A percentile compares a stretch with the other conserved stretches of the same genome.
Conservation (phyloP, 208 protist genomes). For the Leishmania major region DNA sequence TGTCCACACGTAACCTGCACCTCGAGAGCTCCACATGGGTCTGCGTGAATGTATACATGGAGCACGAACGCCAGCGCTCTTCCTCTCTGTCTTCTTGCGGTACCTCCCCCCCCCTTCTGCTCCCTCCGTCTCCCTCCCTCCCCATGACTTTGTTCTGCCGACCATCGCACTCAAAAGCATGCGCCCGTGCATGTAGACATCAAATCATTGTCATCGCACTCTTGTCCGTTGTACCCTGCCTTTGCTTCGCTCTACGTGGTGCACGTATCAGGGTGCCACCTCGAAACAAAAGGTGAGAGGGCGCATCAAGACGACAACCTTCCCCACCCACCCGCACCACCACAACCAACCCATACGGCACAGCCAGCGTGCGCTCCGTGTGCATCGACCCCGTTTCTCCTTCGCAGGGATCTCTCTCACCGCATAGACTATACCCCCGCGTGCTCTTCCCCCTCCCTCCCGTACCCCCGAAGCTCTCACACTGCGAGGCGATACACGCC, state of each 20-base stretch:
- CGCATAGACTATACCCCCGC: background rate
- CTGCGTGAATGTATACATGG: background rate
- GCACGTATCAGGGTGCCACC: background rate
- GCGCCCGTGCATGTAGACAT: background rate
- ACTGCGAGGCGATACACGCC: background rate
- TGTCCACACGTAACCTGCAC: background rate
- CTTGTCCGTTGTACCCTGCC: background rate
- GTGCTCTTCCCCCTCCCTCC: background rate
- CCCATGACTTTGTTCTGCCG: background rate
- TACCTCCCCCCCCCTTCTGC: background rate
- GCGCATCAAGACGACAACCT: background rate
- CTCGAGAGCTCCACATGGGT: background rate
- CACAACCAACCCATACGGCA: background rate
- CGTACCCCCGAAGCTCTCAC: background rate
- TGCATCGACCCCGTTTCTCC: background rate
- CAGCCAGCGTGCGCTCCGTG: background rate
- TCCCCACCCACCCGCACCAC: background rate
- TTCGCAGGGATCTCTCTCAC: background rate
- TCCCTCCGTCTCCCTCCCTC: background rate
- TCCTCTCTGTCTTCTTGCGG: background rate
- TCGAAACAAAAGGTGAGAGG: background rate
- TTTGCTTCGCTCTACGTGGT: background rate
- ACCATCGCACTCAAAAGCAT: background rate
- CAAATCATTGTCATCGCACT: background rate
- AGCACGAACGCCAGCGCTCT: background rate